A percentile compares a stretch with the other conserved stretches of the same genome.
These are phyloP conservation scores for Hordeum vulgare DNA, from an alignment of 176 grass and related monocot species.

Conservation along the genomic window DNA sequence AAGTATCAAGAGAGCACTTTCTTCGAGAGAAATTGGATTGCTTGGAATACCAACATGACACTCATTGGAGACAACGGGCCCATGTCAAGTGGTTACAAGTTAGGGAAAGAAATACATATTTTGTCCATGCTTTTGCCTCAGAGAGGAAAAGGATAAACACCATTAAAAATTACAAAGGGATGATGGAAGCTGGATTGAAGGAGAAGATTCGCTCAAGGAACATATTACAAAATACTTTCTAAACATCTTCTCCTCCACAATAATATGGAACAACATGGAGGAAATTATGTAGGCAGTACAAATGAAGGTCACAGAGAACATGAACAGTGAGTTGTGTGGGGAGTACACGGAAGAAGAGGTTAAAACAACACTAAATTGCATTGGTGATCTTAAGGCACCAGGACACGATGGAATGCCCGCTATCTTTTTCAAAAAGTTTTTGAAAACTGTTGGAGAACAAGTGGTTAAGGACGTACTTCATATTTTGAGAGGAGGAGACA, in stretches of 20 bases:
- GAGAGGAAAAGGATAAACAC: too few relatives aligned
- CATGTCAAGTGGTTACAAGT: neutral
- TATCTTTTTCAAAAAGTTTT: neutral
- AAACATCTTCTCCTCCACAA: neutral
- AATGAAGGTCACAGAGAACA: neutral
- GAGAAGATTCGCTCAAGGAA: too few relatives aligned
- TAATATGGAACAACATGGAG: neutral
- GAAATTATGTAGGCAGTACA: neutral
- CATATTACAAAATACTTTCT: neutral
- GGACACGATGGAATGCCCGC: neutral
- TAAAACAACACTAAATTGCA: neutral
- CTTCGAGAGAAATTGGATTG: neutral
- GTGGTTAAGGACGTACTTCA: neutral
- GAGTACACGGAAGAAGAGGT: neutral
- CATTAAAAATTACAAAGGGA: too few relatives aligned
- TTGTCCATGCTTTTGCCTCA: too few relatives aligned
- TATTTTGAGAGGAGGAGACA: neutral
- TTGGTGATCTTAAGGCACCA: neutral
- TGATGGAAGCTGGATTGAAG: too few relatives aligned
- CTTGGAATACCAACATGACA: neutral
- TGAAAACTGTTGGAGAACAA: neutral
- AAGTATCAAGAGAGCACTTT: neutral
- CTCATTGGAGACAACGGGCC: neutral
- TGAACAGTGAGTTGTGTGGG: neutral
- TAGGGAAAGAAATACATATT: neutral